Percentiles rank a stretch among this genome's conserved stretches.
Evolutionary conservation across 1,139 yeast genomes (phyloP).

Genomic region (Suhomyces yuchorum): DNA sequence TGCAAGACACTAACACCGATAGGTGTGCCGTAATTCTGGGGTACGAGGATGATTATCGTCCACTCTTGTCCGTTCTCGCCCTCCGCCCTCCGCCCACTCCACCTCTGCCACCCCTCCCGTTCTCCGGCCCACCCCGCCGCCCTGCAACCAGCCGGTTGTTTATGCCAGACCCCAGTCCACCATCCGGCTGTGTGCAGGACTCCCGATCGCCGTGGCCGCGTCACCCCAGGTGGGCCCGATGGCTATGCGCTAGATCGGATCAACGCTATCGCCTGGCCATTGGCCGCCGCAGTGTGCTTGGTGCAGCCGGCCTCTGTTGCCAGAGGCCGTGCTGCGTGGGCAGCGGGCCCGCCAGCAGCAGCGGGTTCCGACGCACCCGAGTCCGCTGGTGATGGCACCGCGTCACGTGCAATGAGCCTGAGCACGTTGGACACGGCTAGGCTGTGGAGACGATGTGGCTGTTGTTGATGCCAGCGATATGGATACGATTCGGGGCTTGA

Average conservation of each 20-base stretch:
- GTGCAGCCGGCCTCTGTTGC: no score
- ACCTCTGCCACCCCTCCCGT: background rate
- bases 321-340: no score
- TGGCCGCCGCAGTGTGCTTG: background rate
- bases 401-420: background rate
- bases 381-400: no score
- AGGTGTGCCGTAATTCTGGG: background rate
- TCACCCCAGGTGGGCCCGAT: background rate
- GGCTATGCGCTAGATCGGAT: background rate
- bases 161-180: background rate
- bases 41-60: background rate
- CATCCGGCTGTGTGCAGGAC: background rate
- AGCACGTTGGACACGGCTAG: background rate
- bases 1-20: background rate
- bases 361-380: background rate
- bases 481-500: background rate
- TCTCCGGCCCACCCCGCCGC: background rate
- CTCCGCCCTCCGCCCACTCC: background rate
- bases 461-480: background rate
- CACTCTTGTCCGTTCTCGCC: no score
- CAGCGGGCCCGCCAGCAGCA: no score
- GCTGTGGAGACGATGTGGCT: slow-evolving; percentile 1
- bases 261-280: background rate
- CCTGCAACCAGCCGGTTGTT: background rate
- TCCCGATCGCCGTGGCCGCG: background rate